These are phyloP conservation scores for Salix arbutifolia DNA, from an alignment of 345 rosid species.

Conservation along the genomic window DNA sequence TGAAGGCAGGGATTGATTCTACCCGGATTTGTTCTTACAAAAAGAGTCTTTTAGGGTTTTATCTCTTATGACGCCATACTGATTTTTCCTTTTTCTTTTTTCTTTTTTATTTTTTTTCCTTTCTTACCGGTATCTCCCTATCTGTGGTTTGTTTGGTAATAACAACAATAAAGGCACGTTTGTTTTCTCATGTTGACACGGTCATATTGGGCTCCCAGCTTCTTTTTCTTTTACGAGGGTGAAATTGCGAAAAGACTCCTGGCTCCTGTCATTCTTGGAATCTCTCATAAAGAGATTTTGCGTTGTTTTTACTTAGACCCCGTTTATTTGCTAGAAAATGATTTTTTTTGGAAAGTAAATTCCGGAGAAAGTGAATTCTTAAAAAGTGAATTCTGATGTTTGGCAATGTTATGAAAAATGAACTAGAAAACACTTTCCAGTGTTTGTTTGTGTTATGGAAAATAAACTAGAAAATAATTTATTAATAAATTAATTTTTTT, in stretches of 20 bases:
- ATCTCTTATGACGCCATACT: conserved; percentile 6
- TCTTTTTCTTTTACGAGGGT: not conserved
- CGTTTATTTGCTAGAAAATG: no score
- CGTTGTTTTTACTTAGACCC: no score
- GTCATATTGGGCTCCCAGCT: not conserved
- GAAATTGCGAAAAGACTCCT: not conserved
- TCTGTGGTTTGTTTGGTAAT: not conserved
- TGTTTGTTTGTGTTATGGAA: no score
- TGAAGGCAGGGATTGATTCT: conserved; percentile 35
- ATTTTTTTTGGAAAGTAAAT: no score
- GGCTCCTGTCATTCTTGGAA: not conserved
- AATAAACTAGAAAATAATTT: no score
- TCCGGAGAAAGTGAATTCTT: no score
- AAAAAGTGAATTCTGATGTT: no score
- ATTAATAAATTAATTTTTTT: no score
- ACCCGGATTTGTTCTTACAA: conserved; percentile 29
- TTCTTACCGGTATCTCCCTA: not conserved
- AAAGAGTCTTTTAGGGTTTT: conserved; percentile 42
- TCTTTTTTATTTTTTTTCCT: not conserved
- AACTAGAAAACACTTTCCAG: no score
- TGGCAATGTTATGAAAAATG: no score
- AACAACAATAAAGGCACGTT: not conserved
- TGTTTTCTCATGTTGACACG: not conserved
- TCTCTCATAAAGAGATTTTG: no score
- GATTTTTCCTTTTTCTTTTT: not conserved